Base-by-base conservation (phyloP, 441 rosid genomes). In the Capsella rubella region DNA sequence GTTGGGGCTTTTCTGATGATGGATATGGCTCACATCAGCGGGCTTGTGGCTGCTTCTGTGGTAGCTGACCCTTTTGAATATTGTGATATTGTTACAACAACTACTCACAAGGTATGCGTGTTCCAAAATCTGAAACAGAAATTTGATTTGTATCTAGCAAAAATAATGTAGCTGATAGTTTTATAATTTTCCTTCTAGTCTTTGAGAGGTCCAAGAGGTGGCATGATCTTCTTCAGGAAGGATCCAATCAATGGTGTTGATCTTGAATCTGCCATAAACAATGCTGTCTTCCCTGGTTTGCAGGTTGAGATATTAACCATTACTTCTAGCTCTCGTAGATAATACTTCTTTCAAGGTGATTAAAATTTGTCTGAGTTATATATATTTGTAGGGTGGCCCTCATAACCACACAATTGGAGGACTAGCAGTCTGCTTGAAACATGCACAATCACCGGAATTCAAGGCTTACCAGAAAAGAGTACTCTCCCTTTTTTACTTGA, bases 191-290 rank as follows among this genome's bases (percentile, higher is more conserved):
- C 11, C 10, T 42, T 50, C 40, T 68, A 94, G 99, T 94, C 99
- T 71, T 80, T 94, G 85, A 85, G 99, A 77, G 99, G 97, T 79
- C 99, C 97, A 55, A 87, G 97, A 84, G 99, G 97, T 76, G 99
- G 99, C 75, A 94, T 94, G 97, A 94, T 94, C 78, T 94, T 94
- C 79, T 94, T 92, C 80, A 87, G 31, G 74, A 90, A 82, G 80
- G 93, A 91, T 60, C 84, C 87, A 57, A 79, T 94, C 73, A 88
- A 84, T 60, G 99, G 96, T 32, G 89, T 89, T 78, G 93, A 92
- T 37, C 76, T 92, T 55, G 92, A 90, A 82, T 74, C 94, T 67
- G 94, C 97, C 57, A 79, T 94, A 69, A 94, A 94, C 82, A 93
- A 94, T 86, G 96, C 93, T 18, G 96, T 93, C 72, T 93, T 93